phyloP scores from a whole-genome alignment of 192 early-diverging fungal genomes.

The Coemansia sp. region DNA sequence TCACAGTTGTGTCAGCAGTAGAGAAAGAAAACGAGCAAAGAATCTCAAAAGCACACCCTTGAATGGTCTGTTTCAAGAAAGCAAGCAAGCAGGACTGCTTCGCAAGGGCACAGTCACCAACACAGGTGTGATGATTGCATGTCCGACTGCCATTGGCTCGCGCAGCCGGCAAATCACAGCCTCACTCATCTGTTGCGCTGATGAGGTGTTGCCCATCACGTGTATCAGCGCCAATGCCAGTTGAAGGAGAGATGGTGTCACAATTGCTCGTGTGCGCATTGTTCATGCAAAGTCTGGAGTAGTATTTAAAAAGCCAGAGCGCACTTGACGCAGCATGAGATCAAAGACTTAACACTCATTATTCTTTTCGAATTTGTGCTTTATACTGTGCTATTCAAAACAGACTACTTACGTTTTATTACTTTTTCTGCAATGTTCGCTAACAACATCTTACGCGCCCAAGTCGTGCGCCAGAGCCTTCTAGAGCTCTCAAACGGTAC shows the following conservation, averaged over 20 bases:
- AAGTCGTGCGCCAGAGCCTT: conserved; percentile 3
- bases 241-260: not conserved
- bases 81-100: no score
- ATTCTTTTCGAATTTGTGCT: not conserved
- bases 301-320: not conserved
- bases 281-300: not conserved
- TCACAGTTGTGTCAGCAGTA: not conserved
- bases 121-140: conserved; percentile 11
- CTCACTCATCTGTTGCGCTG: not conserved
- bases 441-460: conserved; percentile 8
- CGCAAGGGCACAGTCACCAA: not conserved
- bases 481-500: not conserved
- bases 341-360: not conserved
- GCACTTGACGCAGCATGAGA: not conserved
- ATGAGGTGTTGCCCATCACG: not conserved
- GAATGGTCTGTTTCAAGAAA: not conserved
- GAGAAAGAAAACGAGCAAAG: not conserved
- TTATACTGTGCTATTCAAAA: conserved; percentile 1
- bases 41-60: not conserved
- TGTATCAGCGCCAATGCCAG: not conserved
- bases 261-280: not conserved
- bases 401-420: not conserved
- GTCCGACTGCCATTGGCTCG: conserved; percentile 33
- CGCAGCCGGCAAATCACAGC: conserved; percentile 5
- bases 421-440: conserved; percentile 5